Evolutionary conservation across 148 eudicot genomes (phyloP).

Genomic region (Persicaria maculosa): DNA sequence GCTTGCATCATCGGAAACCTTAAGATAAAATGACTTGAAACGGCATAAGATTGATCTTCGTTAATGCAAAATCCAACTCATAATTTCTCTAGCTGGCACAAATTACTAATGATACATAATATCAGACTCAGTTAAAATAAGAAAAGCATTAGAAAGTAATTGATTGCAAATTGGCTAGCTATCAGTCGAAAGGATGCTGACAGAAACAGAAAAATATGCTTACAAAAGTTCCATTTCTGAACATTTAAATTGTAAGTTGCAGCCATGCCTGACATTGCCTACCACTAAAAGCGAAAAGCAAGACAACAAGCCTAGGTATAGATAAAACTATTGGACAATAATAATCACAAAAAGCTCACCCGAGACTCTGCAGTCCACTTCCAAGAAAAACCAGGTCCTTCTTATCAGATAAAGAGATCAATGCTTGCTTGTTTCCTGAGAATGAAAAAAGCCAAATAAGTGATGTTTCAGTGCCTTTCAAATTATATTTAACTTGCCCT

Average conservation of each 20-base stretch:
- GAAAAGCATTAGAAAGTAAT: too few relatives aligned
- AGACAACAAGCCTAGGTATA: not conserved
- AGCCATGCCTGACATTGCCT: not conserved
- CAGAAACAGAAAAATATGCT: not conserved
- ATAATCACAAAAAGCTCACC: constrained; percentile 36
- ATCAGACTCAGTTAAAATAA: too few relatives aligned
- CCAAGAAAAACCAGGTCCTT: constrained; percentile 61
- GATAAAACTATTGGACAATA: not conserved
- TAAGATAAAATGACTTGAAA: not conserved
- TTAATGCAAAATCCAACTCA: too few relatives aligned
- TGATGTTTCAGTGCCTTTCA: not conserved
- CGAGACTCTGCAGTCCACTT: constrained; percentile 66
- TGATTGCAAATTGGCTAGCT: too few relatives aligned
- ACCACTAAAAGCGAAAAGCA: not conserved
- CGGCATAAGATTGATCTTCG: not conserved
- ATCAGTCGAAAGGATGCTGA: too few relatives aligned
- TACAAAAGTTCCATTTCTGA: not conserved
- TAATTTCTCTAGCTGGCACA: too few relatives aligned
- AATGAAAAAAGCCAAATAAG: not conserved
- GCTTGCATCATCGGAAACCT: not conserved
- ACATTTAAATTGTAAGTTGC: not conserved
- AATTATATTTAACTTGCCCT: not conserved
- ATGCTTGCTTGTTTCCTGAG: constrained; percentile 52
- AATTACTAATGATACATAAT: too few relatives aligned
- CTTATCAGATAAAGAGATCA: constrained; percentile 89